Percentiles rank a stretch among this genome's conserved stretches.
Evolutionary conservation across 2,329 filamentous ascomycete genomes (phyloP).

Genomic region (Fusarium euwallaceae): DNA sequence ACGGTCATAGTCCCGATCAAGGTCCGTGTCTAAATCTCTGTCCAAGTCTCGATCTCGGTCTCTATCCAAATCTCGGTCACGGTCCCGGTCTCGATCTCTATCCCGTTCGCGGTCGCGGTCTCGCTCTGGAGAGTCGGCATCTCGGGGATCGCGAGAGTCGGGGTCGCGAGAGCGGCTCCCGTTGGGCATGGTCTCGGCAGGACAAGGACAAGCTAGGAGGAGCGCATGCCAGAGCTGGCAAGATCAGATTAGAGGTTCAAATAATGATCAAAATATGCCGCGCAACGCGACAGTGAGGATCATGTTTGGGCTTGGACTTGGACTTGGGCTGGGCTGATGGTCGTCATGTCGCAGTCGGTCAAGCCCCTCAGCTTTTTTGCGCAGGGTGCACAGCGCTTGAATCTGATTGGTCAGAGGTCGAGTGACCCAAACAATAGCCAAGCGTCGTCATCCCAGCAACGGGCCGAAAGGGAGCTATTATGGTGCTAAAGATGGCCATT

Average conservation of each 20-base stretch:
- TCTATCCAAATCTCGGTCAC: conserved; percentile 17
- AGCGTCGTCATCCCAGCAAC: conserved; percentile 37
- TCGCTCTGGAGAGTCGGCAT: conserved; percentile 38
- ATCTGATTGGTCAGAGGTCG: conserved; percentile 34
- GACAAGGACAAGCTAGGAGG: conserved; percentile 18
- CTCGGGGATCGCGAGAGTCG: conserved; percentile 40
- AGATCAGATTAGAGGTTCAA: background rate
- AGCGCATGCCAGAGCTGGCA: conserved; percentile 36
- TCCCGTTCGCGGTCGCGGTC: conserved; percentile 8
- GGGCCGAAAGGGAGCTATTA: conserved; percentile 1
- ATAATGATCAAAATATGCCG: conserved; percentile 10
- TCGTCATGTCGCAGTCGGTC: conserved; percentile 33
- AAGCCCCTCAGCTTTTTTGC: conserved; percentile 43
- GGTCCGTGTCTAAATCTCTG: conserved; percentile 8
- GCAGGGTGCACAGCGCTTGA: conserved; percentile 27
- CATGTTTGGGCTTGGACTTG: conserved; percentile 26
- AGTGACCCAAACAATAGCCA: conserved; percentile 33
- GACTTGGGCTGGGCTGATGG: conserved; percentile 14
- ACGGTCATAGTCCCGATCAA: conserved; percentile 7
- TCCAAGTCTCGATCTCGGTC: conserved; percentile 26
- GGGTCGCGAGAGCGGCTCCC: conserved; percentile 40
- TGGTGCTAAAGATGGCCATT: background rate
- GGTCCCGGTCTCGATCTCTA: conserved; percentile 8
- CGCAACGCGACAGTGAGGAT: conserved; percentile 3
- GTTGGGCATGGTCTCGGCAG: conserved; percentile 40